These are phyloP conservation scores for Fusarium xylarioides DNA, from an alignment of 2,329 filamentous ascomycete genomes.

Conservation along the genomic window DNA sequence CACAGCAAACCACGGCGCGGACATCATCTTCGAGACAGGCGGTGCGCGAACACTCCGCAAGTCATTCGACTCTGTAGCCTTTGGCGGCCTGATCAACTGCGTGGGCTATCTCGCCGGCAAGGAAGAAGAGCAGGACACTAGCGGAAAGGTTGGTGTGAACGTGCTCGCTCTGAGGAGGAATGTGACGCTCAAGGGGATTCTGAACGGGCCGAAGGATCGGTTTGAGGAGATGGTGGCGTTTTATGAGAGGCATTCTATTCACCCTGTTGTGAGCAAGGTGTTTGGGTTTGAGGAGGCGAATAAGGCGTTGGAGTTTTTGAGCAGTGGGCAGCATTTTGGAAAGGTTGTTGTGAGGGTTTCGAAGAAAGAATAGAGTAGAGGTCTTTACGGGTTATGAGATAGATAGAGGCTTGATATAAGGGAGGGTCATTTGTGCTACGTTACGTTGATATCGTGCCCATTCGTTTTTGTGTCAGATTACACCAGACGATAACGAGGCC, in stretches of 20 bases:
- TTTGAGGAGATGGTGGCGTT: conserved; percentile 64
- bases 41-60: conserved; percentile 61
- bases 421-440: not conserved
- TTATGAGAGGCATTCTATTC: conserved; percentile 55
- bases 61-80: conserved; percentile 62
- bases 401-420: not conserved
- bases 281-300: conserved; percentile 58
- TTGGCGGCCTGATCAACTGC: conserved; percentile 63
- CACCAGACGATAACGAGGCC: too few relatives aligned
- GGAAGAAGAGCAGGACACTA: conserved; percentile 58
- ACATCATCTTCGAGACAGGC: conserved; percentile 65
- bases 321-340: conserved; percentile 63
- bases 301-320: conserved; percentile 63
- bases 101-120: conserved; percentile 63
- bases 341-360: conserved; percentile 62
- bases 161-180: conserved; percentile 59
- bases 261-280: conserved; percentile 58
- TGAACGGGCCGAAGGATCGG: conserved; percentile 66
- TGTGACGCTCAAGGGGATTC: conserved; percentile 61
- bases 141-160: conserved; percentile 64
- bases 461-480: too few relatives aligned
- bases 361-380: conserved; percentile 25
- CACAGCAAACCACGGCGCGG: conserved; percentile 57
- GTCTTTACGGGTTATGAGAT: not conserved
- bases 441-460: not conserved